phyloP scores from a whole-genome alignment of 345 rosid species.

The Eucalyptus tenuipes region DNA sequence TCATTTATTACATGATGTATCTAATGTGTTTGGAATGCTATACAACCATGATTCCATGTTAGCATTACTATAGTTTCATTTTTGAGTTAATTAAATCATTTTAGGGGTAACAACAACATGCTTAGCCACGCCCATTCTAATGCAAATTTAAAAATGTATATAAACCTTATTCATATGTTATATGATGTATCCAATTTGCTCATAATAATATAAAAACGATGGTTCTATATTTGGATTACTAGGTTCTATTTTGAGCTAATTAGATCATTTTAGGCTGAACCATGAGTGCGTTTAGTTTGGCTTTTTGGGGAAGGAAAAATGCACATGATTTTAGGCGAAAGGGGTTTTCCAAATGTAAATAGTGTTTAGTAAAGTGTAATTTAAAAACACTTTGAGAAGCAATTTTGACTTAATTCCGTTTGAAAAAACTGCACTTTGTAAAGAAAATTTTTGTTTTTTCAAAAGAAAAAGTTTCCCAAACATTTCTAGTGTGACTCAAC shows the following conservation, averaged over 20 bases:
- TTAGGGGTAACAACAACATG: not conserved
- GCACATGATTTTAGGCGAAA: no score
- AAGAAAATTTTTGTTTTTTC: no score
- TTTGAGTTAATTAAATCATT: not conserved
- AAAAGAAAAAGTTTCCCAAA: no score
- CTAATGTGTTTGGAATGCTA: not conserved
- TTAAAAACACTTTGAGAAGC: no score
- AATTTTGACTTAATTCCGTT: no score
- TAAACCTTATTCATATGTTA: not conserved
- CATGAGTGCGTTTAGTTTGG: not conserved
- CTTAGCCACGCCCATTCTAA: not conserved
- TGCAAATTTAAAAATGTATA: not conserved
- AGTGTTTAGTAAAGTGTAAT: no score
- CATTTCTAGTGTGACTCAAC: no score
- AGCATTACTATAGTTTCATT: not conserved
- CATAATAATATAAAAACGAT: no score
- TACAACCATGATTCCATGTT: not conserved
- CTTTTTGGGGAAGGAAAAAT: no score
- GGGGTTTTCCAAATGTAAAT: no score
- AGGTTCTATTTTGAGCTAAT: not conserved
- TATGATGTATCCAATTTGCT: not conserved
- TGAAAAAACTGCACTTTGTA: no score
- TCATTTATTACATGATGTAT: not conserved
- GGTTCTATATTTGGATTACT: not conserved
- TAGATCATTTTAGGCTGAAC: not conserved